Conservation (phyloP, 1,139 yeast species). For the Dujonia santamariae region DNA sequence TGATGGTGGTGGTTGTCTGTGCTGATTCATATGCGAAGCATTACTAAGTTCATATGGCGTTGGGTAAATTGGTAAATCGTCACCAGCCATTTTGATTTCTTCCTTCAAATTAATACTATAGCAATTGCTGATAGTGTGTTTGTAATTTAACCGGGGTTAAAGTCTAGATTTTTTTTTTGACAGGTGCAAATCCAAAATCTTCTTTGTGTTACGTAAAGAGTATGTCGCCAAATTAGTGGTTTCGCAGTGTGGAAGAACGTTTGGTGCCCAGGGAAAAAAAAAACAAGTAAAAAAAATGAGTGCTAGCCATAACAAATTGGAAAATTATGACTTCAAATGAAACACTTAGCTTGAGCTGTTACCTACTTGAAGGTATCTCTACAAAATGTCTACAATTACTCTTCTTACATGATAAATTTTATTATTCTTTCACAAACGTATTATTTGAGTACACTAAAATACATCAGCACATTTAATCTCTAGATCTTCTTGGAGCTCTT, state of each 20-base stretch:
- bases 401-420: too few relatives aligned
- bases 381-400: too few relatives aligned
- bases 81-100: slow-evolving; percentile 20
- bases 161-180: background rate
- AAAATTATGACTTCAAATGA: too few relatives aligned
- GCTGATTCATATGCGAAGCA: slow-evolving; percentile 28
- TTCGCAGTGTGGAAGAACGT: too few relatives aligned
- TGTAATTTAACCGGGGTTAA: background rate
- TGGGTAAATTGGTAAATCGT: slow-evolving; percentile 47
- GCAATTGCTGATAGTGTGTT: background rate
- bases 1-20: slow-evolving; percentile 16
- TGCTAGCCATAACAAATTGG: too few relatives aligned
- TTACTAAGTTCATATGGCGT: slow-evolving; percentile 42
- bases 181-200: too few relatives aligned
- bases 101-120: background rate
- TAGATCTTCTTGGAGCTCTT: slow-evolving; percentile 42
- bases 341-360: too few relatives aligned
- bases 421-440: slow-evolving; percentile 11
- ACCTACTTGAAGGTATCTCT: too few relatives aligned
- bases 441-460: slow-evolving; percentile 11
- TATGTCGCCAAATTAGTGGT: too few relatives aligned
- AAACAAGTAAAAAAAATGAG: too few relatives aligned
- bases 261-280: too few relatives aligned
- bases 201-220: too few relatives aligned
- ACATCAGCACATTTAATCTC: slow-evolving; percentile 32